Conservation (phyloP, 225 moss, liverwort and hornwort genomes). For the Marchantia paleacea region DNA sequence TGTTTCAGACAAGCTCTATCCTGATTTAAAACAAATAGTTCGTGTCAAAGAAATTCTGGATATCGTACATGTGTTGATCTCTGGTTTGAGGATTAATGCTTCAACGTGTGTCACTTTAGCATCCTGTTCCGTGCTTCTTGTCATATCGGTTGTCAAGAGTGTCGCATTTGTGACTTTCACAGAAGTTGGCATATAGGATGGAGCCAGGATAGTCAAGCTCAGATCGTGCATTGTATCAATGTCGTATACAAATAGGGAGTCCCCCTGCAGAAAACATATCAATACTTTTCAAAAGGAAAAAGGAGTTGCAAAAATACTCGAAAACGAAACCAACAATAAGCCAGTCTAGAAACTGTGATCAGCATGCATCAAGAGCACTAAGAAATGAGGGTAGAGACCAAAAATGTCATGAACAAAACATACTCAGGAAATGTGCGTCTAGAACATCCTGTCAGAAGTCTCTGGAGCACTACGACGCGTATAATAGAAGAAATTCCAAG, state of each 20-base stretch:
- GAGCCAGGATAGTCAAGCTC: conserved; percentile 52
- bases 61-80: conserved; percentile 38
- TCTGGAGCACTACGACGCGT: neutral
- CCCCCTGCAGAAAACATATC: conserved; percentile 56
- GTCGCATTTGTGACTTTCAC: conserved; percentile 60
- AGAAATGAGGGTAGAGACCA: neutral
- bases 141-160: conserved; percentile 52
- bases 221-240: conserved; percentile 80
- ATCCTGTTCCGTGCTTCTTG: conserved; percentile 56
- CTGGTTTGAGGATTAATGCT: conserved; percentile 57
- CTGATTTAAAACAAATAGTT: too few relatives aligned
- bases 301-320: too few relatives aligned
- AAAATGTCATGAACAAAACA: neutral
- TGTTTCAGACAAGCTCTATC: too few relatives aligned
- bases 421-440: neutral
- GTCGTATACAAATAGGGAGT: conserved; percentile 76
- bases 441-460: too few relatives aligned
- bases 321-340: neutral
- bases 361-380: neutral
- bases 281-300: neutral
- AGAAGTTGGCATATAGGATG: conserved; percentile 54
- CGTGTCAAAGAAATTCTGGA: neutral
- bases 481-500: neutral
- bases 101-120: conserved; percentile 48
- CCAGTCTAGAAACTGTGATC: neutral